Evolutionary conservation across 192 early-diverging fungal species (phyloP), one percentile per base, ranked within the genome.

Genomic region (Podochytrium sp.): DNA sequence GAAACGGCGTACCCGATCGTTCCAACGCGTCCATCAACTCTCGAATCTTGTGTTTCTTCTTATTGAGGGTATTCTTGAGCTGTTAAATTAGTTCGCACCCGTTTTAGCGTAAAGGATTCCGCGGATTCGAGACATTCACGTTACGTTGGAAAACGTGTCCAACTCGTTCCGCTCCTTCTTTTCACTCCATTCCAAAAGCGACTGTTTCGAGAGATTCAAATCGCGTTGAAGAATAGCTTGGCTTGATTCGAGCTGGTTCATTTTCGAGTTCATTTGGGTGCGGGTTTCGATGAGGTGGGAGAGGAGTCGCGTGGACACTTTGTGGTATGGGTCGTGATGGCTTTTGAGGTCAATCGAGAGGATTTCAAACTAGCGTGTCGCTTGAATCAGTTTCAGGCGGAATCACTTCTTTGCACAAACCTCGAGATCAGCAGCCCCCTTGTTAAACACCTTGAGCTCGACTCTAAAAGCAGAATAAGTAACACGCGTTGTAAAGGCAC

Each of bases 41-140:
- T 12, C 66, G 47, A 3, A 69, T 69, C 38, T 69, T 69, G 35
- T n/a, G 47, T 37, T 69, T 69, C 37, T 69, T 69, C 14, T 30
- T 27, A 29, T 69, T 69, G 29, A 69, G 51, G 29, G 55, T 20
- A 29, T 56, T 33, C 29, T 56, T 56, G 53, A 69, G 55, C 66
- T 55, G 29, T 27, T 27, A 12, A 40, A 61, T 14, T 49, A 49
- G n/a, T 49, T 49, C 12, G n/a, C 12, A 49, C 52, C 23, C 10
- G 52, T 0, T 61, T 0, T 25, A 57, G 30, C 55, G 12, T 14
- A 49, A n/a, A 49, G 47, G 12, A 49, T 49, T 12, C 47, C n/a
- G 47, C 47, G 47, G 12, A n/a, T 49, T 12, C 27, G 29, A 7
- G 14, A 32, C 55, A 57, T 14, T 12, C 20, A 7, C 23, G n/a